Evolutionary conservation across 106 monocot genomes (phyloP).

Genomic region (Gastrodia elata): DNA sequence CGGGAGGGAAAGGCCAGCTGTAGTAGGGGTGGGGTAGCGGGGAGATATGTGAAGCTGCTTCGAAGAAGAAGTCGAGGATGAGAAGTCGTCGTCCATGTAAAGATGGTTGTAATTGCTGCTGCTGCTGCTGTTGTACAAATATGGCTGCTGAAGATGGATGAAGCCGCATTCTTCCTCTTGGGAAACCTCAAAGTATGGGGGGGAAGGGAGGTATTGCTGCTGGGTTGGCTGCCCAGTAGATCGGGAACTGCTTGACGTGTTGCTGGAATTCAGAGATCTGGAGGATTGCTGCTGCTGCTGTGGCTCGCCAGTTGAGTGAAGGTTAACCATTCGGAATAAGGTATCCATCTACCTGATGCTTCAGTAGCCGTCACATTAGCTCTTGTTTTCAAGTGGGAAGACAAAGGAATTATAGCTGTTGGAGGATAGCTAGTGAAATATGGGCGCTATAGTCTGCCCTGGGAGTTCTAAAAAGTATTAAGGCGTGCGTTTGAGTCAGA

Average conservation of each 20-base stretch:
- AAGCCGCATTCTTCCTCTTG: slow-evolving; percentile 38
- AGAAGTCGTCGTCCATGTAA: slow-evolving; percentile 26
- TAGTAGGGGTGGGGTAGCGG: no score
- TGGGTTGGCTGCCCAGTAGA: background rate
- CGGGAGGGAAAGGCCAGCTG: no score
- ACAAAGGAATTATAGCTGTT: background rate
- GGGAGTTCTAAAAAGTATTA: background rate
- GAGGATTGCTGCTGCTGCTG: slow-evolving; percentile 11
- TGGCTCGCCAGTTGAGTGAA: slow-evolving; percentile 11
- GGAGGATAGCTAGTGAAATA: background rate
- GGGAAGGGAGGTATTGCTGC: background rate
- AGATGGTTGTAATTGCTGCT: no score
- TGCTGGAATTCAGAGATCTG: slow-evolving; percentile 29
- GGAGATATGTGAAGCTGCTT: slow-evolving; percentile 11
- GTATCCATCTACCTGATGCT: slow-evolving; percentile 25
- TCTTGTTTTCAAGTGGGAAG: background rate
- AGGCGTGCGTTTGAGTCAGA: slow-evolving; percentile 4
- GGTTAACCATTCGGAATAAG: slow-evolving; percentile 32
- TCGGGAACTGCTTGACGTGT: slow-evolving; percentile 17
- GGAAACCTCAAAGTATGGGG: background rate
- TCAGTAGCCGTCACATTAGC: background rate
- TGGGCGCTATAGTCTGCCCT: background rate
- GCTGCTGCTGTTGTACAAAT: background rate
- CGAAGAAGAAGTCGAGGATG: slow-evolving; percentile 23
- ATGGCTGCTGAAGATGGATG: background rate